Percentiles rank a stretch among this genome's conserved stretches.
These are phyloP conservation scores for Apocynum venetum DNA, from an alignment of 257 asterid genomes.

Conservation along the genomic window DNA sequence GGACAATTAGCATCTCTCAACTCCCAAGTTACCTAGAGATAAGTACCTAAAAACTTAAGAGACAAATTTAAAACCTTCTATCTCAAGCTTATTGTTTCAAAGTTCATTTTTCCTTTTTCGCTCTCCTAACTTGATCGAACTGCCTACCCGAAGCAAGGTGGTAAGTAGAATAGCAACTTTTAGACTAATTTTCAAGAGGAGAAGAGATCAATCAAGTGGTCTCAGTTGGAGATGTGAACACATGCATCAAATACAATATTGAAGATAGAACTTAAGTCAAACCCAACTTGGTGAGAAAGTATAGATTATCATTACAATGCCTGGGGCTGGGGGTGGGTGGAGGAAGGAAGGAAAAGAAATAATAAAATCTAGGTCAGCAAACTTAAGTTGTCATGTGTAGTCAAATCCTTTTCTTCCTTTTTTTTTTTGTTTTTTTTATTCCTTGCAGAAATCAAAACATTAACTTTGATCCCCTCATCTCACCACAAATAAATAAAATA, in stretches of 20 bases:
- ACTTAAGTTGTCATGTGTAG: too few relatives aligned
- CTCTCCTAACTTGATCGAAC: not conserved
- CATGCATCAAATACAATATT: not conserved
- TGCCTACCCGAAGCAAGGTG: not conserved
- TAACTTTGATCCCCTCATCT: too few relatives aligned
- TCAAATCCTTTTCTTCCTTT: too few relatives aligned
- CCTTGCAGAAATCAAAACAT: too few relatives aligned
- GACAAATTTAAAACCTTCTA: not conserved
- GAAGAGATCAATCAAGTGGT: not conserved
- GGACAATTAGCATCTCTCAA: conserved; percentile 78
- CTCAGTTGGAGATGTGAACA: not conserved
- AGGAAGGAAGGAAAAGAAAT: too few relatives aligned
- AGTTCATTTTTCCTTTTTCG: not conserved
- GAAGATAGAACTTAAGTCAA: not conserved
- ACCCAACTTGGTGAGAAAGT: not conserved
- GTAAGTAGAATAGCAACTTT: not conserved
- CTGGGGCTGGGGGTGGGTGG: too few relatives aligned
- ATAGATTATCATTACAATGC: too few relatives aligned
- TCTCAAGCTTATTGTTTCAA: not conserved
- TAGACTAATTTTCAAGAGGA: not conserved
- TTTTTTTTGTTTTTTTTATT: too few relatives aligned
- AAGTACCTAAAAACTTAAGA: conserved; percentile 48
- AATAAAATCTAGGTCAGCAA: too few relatives aligned
- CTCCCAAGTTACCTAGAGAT: conserved; percentile 81
- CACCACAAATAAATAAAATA: too few relatives aligned